Conservation (phyloP, 257 asterid species). For the Jasminum sambac region DNA sequence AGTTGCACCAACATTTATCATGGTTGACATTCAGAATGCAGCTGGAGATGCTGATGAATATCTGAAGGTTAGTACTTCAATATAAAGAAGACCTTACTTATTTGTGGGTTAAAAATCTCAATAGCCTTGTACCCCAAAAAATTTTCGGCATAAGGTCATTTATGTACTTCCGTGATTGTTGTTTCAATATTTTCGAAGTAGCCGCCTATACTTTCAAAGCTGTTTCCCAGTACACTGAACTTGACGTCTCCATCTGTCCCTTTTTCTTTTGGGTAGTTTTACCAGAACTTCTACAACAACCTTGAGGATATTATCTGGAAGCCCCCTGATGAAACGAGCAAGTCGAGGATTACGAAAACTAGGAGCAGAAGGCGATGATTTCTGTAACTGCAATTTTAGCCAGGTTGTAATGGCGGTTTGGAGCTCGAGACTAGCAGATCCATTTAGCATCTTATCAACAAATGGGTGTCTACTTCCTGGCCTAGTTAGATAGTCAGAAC, state of each 20-base stretch:
- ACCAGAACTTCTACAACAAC: conserved; percentile 4
- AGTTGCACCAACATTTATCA: conserved; percentile 86
- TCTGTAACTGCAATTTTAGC: background rate
- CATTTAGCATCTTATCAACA: background rate
- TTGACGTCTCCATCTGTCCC: background rate
- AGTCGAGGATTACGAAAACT: conserved; percentile 3
- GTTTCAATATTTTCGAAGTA: background rate
- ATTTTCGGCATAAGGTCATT: background rate
- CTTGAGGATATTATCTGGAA: conserved; percentile 2
- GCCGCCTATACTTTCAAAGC: background rate
- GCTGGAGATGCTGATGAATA: conserved; percentile 84
- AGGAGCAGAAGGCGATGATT: background rate
- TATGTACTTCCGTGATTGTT: background rate
- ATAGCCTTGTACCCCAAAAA: background rate
- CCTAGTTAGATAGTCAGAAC: background rate
- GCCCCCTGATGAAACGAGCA: conserved; percentile 5
- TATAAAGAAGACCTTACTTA: background rate
- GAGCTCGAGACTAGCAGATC: background rate
- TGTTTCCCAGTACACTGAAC: background rate
- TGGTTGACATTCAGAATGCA: conserved; percentile 96
- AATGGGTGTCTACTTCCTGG: background rate
- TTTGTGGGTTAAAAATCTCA: background rate
- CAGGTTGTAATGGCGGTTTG: background rate
- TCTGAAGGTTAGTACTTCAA: conserved; percentile 35
- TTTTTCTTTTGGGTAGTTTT: background rate